Evolutionary conservation across 192 early-diverging fungal species (phyloP).

Genomic region (Backusella circina): DNA sequence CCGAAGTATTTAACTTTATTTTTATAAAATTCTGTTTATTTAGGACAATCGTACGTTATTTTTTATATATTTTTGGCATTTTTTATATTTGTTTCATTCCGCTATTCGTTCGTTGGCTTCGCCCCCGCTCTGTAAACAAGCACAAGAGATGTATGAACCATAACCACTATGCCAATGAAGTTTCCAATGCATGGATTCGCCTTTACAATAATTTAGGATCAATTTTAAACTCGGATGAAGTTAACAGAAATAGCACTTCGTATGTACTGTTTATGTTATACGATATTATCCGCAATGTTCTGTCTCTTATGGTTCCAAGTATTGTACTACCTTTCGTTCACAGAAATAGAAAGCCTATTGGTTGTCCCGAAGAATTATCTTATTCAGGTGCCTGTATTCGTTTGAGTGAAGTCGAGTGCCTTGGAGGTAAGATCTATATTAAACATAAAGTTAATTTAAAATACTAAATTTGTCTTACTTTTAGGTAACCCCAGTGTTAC

Average conservation of each 20-base stretch:
- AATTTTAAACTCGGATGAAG: background rate
- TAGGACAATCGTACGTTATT: slow-evolving; percentile 11
- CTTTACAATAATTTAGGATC: background rate
- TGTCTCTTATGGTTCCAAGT: background rate
- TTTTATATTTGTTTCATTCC: slow-evolving; percentile 11
- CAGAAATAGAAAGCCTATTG: background rate
- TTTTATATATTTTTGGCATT: slow-evolving; percentile 5
- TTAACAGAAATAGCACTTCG: background rate
- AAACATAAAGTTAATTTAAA: background rate
- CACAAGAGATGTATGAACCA: slow-evolving; percentile 4
- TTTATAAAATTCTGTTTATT: background rate
- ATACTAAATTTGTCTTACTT: background rate
- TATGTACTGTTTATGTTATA: background rate
- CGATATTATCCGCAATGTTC: background rate
- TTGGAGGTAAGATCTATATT: background rate
- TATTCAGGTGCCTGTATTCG: slow-evolving; percentile 9
- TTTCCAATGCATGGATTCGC: slow-evolving; percentile 1
- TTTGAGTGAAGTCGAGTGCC: slow-evolving; percentile 6
- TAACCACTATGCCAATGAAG: slow-evolving; percentile 15
- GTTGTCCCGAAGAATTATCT: slow-evolving; percentile 10
- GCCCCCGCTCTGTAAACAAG: background rate
- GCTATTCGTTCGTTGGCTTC: background rate
- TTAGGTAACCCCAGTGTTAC: slow-evolving; percentile 10
- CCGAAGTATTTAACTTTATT: background rate
- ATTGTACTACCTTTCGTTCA: background rate